Evolutionary conservation across 495 filamentous ascomycete species (phyloP).

Genomic region (Aspergillus coremiiformis): DNA sequence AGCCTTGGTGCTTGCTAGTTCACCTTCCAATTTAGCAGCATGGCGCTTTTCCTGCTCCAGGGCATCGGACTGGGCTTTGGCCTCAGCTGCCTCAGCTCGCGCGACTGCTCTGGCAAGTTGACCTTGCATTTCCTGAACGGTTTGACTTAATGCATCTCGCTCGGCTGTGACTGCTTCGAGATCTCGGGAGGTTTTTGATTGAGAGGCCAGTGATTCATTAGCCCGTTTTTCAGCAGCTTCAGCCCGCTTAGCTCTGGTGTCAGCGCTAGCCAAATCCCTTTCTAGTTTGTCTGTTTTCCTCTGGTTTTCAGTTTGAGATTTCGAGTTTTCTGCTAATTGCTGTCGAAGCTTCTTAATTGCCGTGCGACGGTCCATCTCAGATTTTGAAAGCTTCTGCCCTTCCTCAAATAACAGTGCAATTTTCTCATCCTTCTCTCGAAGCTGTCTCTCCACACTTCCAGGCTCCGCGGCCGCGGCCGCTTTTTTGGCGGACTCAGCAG

Average conservation of each 20-base stretch:
- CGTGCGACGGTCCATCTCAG: slow-evolving; percentile 73
- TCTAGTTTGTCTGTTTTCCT: slow-evolving; percentile 61
- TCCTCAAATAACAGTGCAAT: slow-evolving; percentile 87
- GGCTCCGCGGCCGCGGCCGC: slow-evolving; percentile 52
- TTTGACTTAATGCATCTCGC: slow-evolving; percentile 54
- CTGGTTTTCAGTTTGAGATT: slow-evolving; percentile 36
- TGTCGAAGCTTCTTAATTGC: slow-evolving; percentile 82
- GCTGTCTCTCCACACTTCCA: slow-evolving; percentile 63
- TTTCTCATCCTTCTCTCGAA: slow-evolving; percentile 83
- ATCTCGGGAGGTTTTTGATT: slow-evolving; percentile 64
- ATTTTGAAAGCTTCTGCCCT: slow-evolving; percentile 79
- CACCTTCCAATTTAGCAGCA: slow-evolving; percentile 62
- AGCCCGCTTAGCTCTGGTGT: slow-evolving; percentile 54
- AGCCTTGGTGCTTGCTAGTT: slow-evolving; percentile 60
- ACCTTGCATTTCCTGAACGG: slow-evolving; percentile 60
- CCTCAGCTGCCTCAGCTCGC: slow-evolving; percentile 60
- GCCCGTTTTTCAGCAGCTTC: slow-evolving; percentile 61
- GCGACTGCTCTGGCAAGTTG: slow-evolving; percentile 63
- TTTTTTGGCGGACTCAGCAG: slow-evolving; percentile 61
- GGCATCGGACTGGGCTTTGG: slow-evolving; percentile 57
- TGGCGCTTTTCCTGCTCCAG: slow-evolving; percentile 62
- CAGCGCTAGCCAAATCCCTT: slow-evolving; percentile 49
- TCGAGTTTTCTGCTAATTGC: slow-evolving; percentile 50
- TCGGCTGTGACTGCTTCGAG: slow-evolving; percentile 60
- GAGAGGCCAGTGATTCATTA: slow-evolving; percentile 54